Conservation (phyloP, 2,329 filamentous ascomycete species). For the Cryoendolithus antarcticus region DNA sequence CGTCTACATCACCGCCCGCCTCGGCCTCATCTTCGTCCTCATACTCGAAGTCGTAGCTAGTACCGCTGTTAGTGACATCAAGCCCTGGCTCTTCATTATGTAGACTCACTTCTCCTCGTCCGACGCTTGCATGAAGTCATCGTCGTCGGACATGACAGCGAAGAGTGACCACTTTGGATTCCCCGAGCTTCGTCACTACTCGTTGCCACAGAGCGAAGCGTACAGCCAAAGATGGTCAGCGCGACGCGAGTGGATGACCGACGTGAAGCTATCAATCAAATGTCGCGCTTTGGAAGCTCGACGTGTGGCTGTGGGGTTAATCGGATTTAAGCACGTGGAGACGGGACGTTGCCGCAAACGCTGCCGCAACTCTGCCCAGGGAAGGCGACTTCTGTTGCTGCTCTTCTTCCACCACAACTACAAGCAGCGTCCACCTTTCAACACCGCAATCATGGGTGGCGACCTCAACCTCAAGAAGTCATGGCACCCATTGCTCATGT, state of each 20-base stretch:
- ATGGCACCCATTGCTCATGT: slow-evolving; percentile 84
- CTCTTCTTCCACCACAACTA: no score
- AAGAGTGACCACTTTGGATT: background rate
- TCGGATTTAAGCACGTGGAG: no score
- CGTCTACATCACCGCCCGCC: slow-evolving; percentile 76
- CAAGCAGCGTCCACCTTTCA: background rate
- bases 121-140: slow-evolving; percentile 90
- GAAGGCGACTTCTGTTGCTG: no score
- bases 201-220: no score
- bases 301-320: no score
- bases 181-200: no score
- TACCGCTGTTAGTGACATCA: slow-evolving; percentile 14
- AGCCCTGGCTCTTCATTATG: slow-evolving; percentile 11
- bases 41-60: slow-evolving; percentile 89
- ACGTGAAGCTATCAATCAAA: no score
- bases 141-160: slow-evolving; percentile 62
- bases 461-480: slow-evolving; percentile 87
- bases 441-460: slow-evolving; percentile 61
- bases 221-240: no score
- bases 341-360: no score
- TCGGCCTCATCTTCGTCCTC: slow-evolving; percentile 88
- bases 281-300: no score
- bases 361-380: no score
- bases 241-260: no score
- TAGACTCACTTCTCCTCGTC: slow-evolving; percentile 62